phyloP scores from a whole-genome alignment of 2,329 filamentous ascomycete species.

The Orbilia brochopaga region DNA sequence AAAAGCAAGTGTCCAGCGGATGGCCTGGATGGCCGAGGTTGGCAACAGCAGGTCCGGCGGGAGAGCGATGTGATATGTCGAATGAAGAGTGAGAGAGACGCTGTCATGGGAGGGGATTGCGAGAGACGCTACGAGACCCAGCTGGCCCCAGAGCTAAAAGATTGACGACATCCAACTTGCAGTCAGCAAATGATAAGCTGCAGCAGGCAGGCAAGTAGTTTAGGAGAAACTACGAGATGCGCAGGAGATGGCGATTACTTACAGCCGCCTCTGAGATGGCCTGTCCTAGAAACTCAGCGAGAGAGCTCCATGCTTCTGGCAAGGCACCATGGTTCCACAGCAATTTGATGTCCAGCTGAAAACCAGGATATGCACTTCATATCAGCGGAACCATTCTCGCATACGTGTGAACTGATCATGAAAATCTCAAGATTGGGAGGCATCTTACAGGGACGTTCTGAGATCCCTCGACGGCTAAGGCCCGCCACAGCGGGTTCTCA shows the following conservation, averaged over 20 bases:
- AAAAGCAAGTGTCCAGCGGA: conserved; percentile 29
- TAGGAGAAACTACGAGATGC: background rate
- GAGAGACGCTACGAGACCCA: conserved; percentile 31
- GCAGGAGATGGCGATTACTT: background rate
- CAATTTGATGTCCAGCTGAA: conserved; percentile 29
- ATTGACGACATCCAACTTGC: no score
- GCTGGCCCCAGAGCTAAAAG: conserved; percentile 31
- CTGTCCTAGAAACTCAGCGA: conserved; percentile 32
- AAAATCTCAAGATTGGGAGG: background rate
- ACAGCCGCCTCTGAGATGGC: conserved; percentile 19
- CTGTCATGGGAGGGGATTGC: conserved; percentile 34
- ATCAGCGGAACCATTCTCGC: no score
- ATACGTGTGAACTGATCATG: no score
- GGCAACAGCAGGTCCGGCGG: conserved; percentile 23
- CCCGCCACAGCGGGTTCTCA: conserved; percentile 20
- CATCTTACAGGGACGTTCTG: conserved; percentile 26
- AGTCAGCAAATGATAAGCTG: conserved; percentile 6
- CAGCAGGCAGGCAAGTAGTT: conserved; percentile 13
- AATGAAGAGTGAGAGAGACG: conserved; percentile 31
- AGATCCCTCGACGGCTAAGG: conserved; percentile 28
- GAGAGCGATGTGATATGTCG: conserved; percentile 24
- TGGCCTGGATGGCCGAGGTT: conserved; percentile 17
- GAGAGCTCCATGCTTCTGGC: conserved; percentile 32
- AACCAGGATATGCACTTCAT: no score
- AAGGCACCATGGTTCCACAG: conserved; percentile 26